Percentiles rank a stretch among this genome's conserved stretches.
Conservation (phyloP, 179 eudicot species). For the Actinidia polygama region DNA sequence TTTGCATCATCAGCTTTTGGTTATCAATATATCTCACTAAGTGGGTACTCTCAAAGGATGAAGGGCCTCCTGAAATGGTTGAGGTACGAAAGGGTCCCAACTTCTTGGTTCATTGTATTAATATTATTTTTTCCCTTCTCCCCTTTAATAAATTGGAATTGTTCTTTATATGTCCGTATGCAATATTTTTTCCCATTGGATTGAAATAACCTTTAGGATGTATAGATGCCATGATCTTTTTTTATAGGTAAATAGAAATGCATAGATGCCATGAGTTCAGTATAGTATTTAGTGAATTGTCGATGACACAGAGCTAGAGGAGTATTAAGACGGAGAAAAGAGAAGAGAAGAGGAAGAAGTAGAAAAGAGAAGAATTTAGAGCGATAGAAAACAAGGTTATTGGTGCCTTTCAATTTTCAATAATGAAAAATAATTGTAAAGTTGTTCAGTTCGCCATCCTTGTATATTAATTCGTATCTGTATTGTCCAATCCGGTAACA, state of each 20-base stretch:
- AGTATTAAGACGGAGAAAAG: background rate
- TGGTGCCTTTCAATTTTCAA: background rate
- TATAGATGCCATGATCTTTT: background rate
- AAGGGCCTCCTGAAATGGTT: conserved; percentile 98
- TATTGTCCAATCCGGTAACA: background rate
- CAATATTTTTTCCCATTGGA: background rate
- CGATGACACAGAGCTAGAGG: background rate
- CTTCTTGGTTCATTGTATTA: background rate
- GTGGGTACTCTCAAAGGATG: conserved; percentile 98
- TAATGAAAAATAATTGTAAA: background rate
- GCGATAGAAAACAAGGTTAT: background rate
- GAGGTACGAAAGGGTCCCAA: conserved; percentile 52
- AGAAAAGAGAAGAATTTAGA: background rate
- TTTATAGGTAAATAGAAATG: too few relatives aligned
- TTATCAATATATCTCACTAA: conserved; percentile 79
- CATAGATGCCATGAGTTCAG: background rate
- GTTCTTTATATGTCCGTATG: background rate
- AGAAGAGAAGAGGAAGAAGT: background rate
- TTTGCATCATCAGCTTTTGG: conserved; percentile 88
- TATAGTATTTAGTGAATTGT: background rate
- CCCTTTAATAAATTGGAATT: background rate
- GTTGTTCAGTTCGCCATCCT: background rate
- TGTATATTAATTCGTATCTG: background rate
- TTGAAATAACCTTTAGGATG: background rate
- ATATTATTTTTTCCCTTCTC: background rate